Percentiles rank a stretch among this genome's conserved stretches.
phyloP scores from a whole-genome alignment of 2,329 filamentous ascomycete genomes.

The Epichloe baconii region DNA sequence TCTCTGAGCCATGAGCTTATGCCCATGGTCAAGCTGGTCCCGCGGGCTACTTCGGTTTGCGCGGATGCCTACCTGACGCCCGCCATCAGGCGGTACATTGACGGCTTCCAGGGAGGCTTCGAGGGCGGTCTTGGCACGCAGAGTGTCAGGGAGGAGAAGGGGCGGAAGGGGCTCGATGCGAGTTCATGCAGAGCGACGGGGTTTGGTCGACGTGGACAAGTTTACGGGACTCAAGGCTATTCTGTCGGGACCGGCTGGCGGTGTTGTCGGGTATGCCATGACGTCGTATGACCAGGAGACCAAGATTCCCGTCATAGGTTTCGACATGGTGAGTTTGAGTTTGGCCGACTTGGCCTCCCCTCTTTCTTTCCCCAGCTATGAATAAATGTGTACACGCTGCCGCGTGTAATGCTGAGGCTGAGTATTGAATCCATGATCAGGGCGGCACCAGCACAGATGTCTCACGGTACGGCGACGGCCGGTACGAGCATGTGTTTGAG shows the following conservation, averaged over 20 bases:
- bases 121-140: conserved; percentile 28
- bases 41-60: conserved; percentile 28
- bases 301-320: conserved; percentile 59
- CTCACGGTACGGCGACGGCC: conserved; percentile 44
- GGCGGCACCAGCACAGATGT: conserved; percentile 64
- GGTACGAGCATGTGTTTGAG: conserved; percentile 43
- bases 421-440: background rate
- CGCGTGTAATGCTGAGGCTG: too few relatives aligned
- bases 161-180: conserved; percentile 43
- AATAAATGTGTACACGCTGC: too few relatives aligned
- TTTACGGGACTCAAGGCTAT: conserved; percentile 61
- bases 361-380: background rate
- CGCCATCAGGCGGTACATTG: conserved; percentile 22
- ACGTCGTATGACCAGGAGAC: conserved; percentile 58
- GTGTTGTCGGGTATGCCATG: conserved; percentile 62
- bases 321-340: conserved; percentile 40
- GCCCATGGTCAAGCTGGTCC: conserved; percentile 32
- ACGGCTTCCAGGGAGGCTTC: conserved; percentile 23
- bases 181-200: conserved; percentile 58
- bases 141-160: conserved; percentile 51
- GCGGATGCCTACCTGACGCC: conserved; percentile 32
- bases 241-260: conserved; percentile 62
- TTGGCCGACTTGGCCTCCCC: background rate
- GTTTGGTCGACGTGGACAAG: conserved; percentile 39
- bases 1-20: conserved; percentile 24